Percentiles rank a stretch among this genome's conserved stretches.
These are phyloP conservation scores for Metahyphopichia silvanorum DNA, from an alignment of 805 yeast species.

Conservation along the genomic window DNA sequence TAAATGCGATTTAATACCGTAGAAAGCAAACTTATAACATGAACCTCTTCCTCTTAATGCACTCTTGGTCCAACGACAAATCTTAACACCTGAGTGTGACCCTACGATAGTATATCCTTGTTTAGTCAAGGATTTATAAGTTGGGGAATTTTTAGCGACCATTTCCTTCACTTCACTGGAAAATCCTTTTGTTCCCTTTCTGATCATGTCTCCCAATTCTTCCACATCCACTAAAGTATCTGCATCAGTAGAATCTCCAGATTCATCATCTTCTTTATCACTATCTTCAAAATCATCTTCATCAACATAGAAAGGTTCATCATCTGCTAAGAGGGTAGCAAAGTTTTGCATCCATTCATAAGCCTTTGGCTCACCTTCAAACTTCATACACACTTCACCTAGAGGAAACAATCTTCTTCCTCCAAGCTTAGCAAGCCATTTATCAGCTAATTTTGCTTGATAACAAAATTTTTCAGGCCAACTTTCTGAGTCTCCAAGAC, in stretches of 20 bases:
- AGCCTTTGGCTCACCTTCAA: conserved; percentile 56
- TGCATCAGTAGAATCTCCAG: conserved; percentile 29
- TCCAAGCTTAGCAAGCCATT: conserved; percentile 77
- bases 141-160: conserved; percentile 89
- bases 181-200: conserved; percentile 22
- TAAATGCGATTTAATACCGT: conserved; percentile 84
- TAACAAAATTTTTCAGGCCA: conserved; percentile 81
- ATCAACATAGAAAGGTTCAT: conserved; percentile 59
- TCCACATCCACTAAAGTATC: conserved; percentile 73
- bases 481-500: conserved; percentile 83
- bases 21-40: conserved; percentile 88
- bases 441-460: conserved; percentile 75
- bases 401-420: conserved; percentile 80
- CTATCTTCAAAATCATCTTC: conserved; percentile 55
- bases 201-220: conserved; percentile 71
- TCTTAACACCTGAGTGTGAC: conserved; percentile 91
- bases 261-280: conserved; percentile 39
- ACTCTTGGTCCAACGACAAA: conserved; percentile 94
- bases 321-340: conserved; percentile 60
- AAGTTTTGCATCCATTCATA: conserved; percentile 67
- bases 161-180: conserved; percentile 54
- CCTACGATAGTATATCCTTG: conserved; percentile 95
- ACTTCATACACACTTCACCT: conserved; percentile 80
- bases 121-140: conserved; percentile 81
- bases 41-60: conserved; percentile 93